Conservation (phyloP, 2,329 filamentous ascomycete species). For the Zymoseptoria brevis region DNA sequence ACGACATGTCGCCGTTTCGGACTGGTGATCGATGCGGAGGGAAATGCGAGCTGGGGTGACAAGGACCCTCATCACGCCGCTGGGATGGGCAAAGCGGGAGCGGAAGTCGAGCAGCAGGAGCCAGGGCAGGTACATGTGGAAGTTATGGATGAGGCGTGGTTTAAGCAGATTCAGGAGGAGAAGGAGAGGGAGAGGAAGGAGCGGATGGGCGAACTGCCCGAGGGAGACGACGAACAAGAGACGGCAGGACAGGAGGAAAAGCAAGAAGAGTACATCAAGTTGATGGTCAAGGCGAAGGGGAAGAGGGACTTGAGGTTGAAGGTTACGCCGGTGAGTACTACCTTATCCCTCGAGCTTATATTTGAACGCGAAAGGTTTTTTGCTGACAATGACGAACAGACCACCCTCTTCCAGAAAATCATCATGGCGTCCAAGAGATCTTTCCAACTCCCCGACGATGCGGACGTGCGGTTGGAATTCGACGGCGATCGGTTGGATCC, state of each 20-base stretch:
- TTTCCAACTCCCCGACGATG: constrained; percentile 44
- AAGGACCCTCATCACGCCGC: constrained; percentile 23
- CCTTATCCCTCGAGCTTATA: background rate
- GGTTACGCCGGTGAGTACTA: constrained; percentile 38
- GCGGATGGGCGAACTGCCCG: constrained; percentile 1
- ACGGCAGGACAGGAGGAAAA: constrained; percentile 25
- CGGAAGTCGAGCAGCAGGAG: constrained; percentile 42
- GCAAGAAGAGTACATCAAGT: constrained; percentile 32
- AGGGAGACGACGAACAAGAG: constrained; percentile 11
- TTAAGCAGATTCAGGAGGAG: constrained; percentile 43
- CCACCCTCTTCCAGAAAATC: constrained; percentile 56
- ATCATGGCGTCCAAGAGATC: constrained; percentile 53
- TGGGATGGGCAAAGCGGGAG: constrained; percentile 26
- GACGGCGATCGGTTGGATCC: constrained; percentile 66
- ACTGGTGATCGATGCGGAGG: constrained; percentile 42
- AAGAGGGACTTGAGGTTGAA: constrained; percentile 45
- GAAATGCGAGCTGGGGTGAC: constrained; percentile 15
- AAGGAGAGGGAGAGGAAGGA: constrained; percentile 31
- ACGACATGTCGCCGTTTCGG: constrained; percentile 64
- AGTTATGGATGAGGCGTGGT: constrained; percentile 63
- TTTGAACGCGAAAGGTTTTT: background rate
- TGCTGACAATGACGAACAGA: constrained; percentile 28
- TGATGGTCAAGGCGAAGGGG: constrained; percentile 47
- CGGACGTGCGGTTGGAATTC: constrained; percentile 56
- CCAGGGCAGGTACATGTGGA: constrained; percentile 61